Conservation (phyloP, 768 basidiomycete species). For the Termitomyces bulborhizus region DNA sequence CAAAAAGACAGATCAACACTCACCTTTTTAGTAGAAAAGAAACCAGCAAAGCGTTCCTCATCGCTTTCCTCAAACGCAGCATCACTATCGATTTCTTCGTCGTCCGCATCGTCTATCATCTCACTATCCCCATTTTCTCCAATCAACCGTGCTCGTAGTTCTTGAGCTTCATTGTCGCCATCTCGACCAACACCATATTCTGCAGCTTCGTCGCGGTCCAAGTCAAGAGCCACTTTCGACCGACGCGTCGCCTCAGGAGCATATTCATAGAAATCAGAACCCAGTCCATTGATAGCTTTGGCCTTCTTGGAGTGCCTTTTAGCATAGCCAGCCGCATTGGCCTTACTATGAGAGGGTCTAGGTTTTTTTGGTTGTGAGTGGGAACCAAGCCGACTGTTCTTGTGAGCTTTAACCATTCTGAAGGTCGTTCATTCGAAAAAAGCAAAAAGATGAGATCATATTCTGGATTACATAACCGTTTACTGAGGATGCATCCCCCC, state of each 20-base stretch:
- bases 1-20: constrained; percentile 10
- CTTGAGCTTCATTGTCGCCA: constrained; percentile 35
- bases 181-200: constrained; percentile 36
- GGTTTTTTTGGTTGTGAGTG: constrained; percentile 11
- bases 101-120: constrained; percentile 59
- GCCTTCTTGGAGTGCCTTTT: constrained; percentile 45
- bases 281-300: constrained; percentile 20
- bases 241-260: constrained; percentile 44
- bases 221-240: constrained; percentile 42
- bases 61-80: constrained; percentile 80
- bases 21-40: constrained; percentile 40
- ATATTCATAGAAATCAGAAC: constrained; percentile 62
- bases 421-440: background rate
- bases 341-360: constrained; percentile 20
- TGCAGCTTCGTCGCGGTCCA: constrained; percentile 51
- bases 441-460: constrained; percentile 1
- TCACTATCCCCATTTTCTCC: constrained; percentile 48
- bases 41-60: constrained; percentile 70
- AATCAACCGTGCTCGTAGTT: constrained; percentile 39
- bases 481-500: too few species aligned
- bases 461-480: background rate
- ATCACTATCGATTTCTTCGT: constrained; percentile 85
- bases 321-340: constrained; percentile 44
- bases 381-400: background rate
- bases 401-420: constrained; percentile 6